phyloP scores from a whole-genome alignment of 1,284 basidiomycete species.

The Schizophyllum amplum region DNA sequence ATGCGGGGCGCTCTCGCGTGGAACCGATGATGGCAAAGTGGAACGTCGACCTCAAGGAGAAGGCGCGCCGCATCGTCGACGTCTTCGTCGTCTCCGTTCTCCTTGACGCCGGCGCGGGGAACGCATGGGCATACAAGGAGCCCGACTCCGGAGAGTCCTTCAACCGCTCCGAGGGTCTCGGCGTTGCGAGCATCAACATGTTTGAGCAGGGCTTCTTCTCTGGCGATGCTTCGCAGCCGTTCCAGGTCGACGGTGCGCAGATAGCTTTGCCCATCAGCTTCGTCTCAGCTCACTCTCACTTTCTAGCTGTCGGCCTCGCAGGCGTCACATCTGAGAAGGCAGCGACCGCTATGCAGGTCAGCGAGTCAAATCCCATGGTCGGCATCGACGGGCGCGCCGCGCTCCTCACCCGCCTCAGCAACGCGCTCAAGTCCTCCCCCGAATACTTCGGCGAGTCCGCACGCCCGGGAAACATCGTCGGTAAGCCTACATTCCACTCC shows the following conservation, averaged over 20 bases:
- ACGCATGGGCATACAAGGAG: conserved; percentile 75
- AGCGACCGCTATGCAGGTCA: conserved; percentile 77
- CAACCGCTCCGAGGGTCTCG: conserved; percentile 83
- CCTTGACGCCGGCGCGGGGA: conserved; percentile 90
- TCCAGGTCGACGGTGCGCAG: conserved; percentile 68
- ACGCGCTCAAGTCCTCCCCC: conserved; percentile 56
- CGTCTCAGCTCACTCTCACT: neutral
- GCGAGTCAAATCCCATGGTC: conserved; percentile 74
- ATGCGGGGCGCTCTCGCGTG: conserved; percentile 58
- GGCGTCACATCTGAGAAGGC: conserved; percentile 56
- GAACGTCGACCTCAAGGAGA: conserved; percentile 51
- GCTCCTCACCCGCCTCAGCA: conserved; percentile 66
- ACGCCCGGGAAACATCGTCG: conserved; percentile 77
- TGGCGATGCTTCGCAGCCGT: conserved; percentile 50
- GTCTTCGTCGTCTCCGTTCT: conserved; percentile 91
- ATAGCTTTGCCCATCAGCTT: neutral
- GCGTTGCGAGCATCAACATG: conserved; percentile 88
- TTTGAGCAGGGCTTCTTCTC: conserved; percentile 81
- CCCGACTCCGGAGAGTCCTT: conserved; percentile 50
- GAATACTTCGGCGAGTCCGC: conserved; percentile 65
- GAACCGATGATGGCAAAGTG: conserved; percentile 50
- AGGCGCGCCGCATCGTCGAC: conserved; percentile 73
- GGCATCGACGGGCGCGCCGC: conserved; percentile 83
- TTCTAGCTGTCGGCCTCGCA: conserved; percentile 63
- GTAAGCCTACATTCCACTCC: conserved; percentile 28